Conservation (phyloP, 2,329 filamentous ascomycete species). For the Cercospora janseana region DNA sequence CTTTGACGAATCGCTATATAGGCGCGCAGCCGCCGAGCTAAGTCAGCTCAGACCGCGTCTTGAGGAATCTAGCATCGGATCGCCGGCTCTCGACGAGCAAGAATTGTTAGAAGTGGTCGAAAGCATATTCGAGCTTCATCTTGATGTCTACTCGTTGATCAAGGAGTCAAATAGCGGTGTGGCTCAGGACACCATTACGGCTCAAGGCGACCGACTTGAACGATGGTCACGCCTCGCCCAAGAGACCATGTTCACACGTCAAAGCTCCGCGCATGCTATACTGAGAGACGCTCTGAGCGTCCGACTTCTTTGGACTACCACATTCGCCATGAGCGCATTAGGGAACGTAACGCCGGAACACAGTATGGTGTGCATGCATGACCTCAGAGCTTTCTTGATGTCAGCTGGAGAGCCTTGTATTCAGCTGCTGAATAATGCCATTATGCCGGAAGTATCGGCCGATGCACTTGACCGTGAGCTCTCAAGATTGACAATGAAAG, state of each 20-base stretch:
- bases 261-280: constrained; percentile 13
- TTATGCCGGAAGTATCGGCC: constrained; percentile 83
- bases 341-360: constrained; percentile 58
- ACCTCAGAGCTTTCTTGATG: constrained; percentile 56
- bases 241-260: constrained; percentile 50
- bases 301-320: constrained; percentile 66
- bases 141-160: constrained; percentile 64
- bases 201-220: constrained; percentile 58
- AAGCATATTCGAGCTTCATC: constrained; percentile 64
- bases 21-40: constrained; percentile 19
- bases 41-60: neutral
- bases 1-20: constrained; percentile 55
- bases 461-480: constrained; percentile 86
- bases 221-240: constrained; percentile 61
- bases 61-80: neutral
- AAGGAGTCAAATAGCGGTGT: constrained; percentile 60
- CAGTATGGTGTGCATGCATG: constrained; percentile 60
- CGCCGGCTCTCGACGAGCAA: neutral
- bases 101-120: constrained; percentile 55
- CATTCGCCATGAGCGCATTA: constrained; percentile 59
- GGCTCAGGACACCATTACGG: constrained; percentile 49
- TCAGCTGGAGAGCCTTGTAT: constrained; percentile 53
- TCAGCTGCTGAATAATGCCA: constrained; percentile 74
- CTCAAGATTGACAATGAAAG: constrained; percentile 88
- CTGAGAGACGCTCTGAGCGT: constrained; percentile 49